These are phyloP conservation scores for Blastocystis hominis DNA, from an alignment of 352 stramenopile species.

Conservation along the genomic window DNA sequence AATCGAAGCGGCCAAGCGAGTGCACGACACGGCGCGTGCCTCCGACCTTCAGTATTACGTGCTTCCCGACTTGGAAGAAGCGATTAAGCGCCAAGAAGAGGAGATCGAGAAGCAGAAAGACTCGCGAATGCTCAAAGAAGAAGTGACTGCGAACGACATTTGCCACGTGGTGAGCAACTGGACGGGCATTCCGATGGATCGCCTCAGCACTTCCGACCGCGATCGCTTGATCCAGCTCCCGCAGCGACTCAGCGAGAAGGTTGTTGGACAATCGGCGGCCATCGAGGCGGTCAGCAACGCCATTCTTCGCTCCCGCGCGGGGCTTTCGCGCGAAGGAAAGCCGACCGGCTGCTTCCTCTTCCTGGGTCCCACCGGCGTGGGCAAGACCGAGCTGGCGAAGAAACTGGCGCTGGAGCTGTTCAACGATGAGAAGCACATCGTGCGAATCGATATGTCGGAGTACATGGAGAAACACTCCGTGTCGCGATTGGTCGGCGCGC, in stretches of 20 bases:
- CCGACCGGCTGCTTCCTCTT: constrained; percentile 89
- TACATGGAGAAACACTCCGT: constrained; percentile 93
- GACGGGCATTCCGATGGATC: constrained; percentile 78
- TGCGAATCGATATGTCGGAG: constrained; percentile 91
- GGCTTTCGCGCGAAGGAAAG: constrained; percentile 72
- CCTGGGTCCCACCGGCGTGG: constrained; percentile 83
- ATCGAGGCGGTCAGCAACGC: constrained; percentile 79
- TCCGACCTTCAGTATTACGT: constrained; percentile 88
- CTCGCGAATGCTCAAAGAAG: constrained; percentile 66
- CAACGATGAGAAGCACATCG: constrained; percentile 83
- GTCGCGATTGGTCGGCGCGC: constrained; percentile 79
- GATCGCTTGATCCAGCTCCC: constrained; percentile 74
- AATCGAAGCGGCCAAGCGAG: constrained; percentile 81
- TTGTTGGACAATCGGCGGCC: constrained; percentile 84
- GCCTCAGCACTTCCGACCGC: constrained; percentile 70
- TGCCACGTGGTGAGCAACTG: constrained; percentile 76
- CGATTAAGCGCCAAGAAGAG: constrained; percentile 66
- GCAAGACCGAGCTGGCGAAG: constrained; percentile 87
- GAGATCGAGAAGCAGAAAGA: constrained; percentile 63
- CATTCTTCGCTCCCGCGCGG: constrained; percentile 80
- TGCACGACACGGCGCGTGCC: constrained; percentile 83
- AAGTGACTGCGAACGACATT: constrained; percentile 76
- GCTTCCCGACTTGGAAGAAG: constrained; percentile 79
- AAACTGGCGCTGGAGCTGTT: constrained; percentile 84
- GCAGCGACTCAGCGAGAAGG: constrained; percentile 74